Percentiles rank a stretch among this genome's conserved stretches.
Conservation (phyloP, 768 basidiomycete species). For the Suillus tomentosus region DNA sequence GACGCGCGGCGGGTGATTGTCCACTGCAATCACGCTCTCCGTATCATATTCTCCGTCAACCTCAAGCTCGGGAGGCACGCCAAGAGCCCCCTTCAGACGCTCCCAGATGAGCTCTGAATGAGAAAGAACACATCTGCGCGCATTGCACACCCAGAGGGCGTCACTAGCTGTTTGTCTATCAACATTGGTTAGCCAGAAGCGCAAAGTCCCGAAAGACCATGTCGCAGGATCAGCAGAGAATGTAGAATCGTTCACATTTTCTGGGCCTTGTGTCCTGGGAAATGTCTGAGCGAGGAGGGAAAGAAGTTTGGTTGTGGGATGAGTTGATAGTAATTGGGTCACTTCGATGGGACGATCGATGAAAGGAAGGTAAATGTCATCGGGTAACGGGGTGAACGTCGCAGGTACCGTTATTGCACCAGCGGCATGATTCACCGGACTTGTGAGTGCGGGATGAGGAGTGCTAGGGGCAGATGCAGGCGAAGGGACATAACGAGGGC, state of each 20-base stretch:
- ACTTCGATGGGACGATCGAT: slow-evolving; percentile 83
- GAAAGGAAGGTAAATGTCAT: slow-evolving; percentile 83
- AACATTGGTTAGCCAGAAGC: slow-evolving; percentile 64
- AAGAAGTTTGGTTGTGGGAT: slow-evolving; percentile 71
- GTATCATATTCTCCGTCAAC: slow-evolving; percentile 44
- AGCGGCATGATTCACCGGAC: neutral
- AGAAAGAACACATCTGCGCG: slow-evolving; percentile 72
- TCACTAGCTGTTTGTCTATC: slow-evolving; percentile 69
- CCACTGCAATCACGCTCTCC: slow-evolving; percentile 34
- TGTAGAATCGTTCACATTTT: slow-evolving; percentile 30
- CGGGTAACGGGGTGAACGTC: slow-evolving; percentile 74
- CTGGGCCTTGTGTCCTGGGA: slow-evolving; percentile 34
- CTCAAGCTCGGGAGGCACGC: slow-evolving; percentile 84
- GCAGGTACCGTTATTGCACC: slow-evolving; percentile 40
- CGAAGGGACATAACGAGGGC: slow-evolving; percentile 36
- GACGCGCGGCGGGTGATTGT: slow-evolving; percentile 23
- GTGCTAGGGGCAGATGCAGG: slow-evolving; percentile 21
- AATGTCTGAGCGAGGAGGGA: slow-evolving; percentile 75
- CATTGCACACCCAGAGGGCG: slow-evolving; percentile 68
- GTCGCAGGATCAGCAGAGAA: slow-evolving; percentile 56
- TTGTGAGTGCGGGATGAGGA: slow-evolving; percentile 18
- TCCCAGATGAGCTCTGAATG: slow-evolving; percentile 92
- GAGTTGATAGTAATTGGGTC: slow-evolving; percentile 58
- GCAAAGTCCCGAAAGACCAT: slow-evolving; percentile 76
- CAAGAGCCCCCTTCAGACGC: slow-evolving; percentile 82